Conservation (phyloP, 1,284 basidiomycete species). For the Puccinia coronata region DNA sequence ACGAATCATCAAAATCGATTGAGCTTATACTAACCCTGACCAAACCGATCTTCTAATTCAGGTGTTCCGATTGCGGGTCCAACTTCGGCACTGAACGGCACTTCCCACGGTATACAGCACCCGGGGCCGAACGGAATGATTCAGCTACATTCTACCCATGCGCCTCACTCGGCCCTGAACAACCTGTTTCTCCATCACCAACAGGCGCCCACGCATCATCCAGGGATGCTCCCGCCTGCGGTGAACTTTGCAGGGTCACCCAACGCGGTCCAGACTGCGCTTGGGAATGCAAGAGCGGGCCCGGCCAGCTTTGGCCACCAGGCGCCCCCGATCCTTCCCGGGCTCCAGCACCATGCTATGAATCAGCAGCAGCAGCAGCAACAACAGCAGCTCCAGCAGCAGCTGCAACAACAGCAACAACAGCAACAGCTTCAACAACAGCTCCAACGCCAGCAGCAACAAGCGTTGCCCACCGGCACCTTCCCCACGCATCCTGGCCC, state of each 20-base stretch:
- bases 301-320: slow-evolving; percentile 5
- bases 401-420: neutral
- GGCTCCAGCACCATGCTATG: slow-evolving; percentile 29
- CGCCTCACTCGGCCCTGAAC: slow-evolving; percentile 31
- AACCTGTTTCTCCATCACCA: slow-evolving; percentile 27
- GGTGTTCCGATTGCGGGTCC: slow-evolving; percentile 21
- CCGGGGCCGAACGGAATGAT: slow-evolving; percentile 11
- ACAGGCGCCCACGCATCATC: slow-evolving; percentile 18
- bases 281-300: slow-evolving; percentile 2
- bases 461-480: slow-evolving; percentile 8
- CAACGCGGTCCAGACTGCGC: neutral
- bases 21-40: neutral
- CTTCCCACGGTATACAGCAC: slow-evolving; percentile 25
- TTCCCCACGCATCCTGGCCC: slow-evolving; percentile 9
- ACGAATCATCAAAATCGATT: neutral
- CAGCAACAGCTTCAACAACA: slow-evolving; percentile 31
- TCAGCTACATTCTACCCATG: slow-evolving; percentile 19
- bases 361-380: slow-evolving; percentile 31
- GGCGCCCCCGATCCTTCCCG: slow-evolving; percentile 17
- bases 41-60: neutral
- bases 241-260: slow-evolving; percentile 23
- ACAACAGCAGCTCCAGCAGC: slow-evolving; percentile 3
- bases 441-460: slow-evolving; percentile 6
- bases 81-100: slow-evolving; percentile 8
- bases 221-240: slow-evolving; percentile 16